phyloP scores from a whole-genome alignment of 2,329 filamentous ascomycete genomes.

The Ceratocystis huliohia region DNA sequence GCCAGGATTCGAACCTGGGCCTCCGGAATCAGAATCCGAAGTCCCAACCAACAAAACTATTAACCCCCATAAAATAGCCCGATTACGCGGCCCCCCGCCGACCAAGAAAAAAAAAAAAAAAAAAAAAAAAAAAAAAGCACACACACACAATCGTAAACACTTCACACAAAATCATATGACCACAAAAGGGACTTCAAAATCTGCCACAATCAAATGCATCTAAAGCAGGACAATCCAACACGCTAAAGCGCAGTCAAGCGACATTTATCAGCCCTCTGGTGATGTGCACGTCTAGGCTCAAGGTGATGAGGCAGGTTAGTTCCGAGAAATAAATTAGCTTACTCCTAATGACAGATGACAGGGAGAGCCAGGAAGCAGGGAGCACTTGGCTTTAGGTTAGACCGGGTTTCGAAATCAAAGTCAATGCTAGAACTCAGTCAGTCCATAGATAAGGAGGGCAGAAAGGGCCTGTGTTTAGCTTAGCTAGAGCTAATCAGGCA shows the following conservation, averaged over 20 bases:
- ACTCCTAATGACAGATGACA: conserved; percentile 1
- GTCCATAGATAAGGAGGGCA: no score
- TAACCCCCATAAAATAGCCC: neutral
- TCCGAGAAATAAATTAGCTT: conserved; percentile 6
- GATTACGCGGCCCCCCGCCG: neutral
- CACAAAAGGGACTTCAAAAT: no score
- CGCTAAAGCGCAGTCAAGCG: no score
- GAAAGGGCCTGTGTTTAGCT: no score
- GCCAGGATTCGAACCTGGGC: conserved; percentile 20
- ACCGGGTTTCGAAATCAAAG: neutral
- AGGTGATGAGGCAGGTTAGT: neutral
- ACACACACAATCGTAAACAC: no score
- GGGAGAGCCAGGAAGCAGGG: conserved; percentile 2
- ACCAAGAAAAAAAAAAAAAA: neutral
- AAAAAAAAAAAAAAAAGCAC: no score
- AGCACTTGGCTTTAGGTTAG: neutral
- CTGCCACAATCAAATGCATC: no score
- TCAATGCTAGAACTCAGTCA: conserved; percentile 3
- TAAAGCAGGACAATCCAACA: no score
- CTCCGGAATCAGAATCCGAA: conserved; percentile 19
- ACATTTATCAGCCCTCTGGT: no score
- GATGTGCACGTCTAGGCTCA: neutral
- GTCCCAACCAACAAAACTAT: conserved; percentile 21
- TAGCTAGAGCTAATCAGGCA: no score
- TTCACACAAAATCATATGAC: no score